Evolutionary conservation across 2,329 filamentous ascomycete species (phyloP), one percentile per base, ranked within the genome.

Genomic region (Xylaria sp.): DNA sequence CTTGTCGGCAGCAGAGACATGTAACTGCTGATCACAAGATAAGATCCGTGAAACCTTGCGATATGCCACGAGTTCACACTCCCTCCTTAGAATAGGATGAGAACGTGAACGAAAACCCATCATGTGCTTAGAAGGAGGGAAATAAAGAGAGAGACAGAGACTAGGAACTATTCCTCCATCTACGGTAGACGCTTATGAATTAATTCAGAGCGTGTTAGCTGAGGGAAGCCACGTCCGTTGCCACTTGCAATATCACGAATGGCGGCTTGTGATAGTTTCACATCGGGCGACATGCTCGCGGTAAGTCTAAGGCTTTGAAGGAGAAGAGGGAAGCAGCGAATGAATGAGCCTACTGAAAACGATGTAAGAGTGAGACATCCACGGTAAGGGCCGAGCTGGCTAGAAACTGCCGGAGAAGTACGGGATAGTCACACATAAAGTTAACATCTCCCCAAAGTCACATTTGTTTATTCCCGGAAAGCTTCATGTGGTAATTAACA

Each of bases 21-120:
- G 17, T 4, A 44, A 38, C 10, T 20, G 31, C 55, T 45, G 45
- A 31, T 39, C 53, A 39, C 31, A 27, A 66, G 58, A 66, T 62
- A 55, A 66, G 53, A 27, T 29, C 15, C n/a, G 3, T 36, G 38
- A 9, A 22, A 31, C 27, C 36, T 20, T 44, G 13, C 44, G 61
- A 63, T 51, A 36, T 51, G 36, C 38, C 44, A 50, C n/a, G 33
- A 27, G 36, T 31, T 22, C 15, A 17, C 17, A 1, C 38, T 56
- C 7, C 22, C 13, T 55, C 3, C 22, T 7, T 54, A 47, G 13
- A 29, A 13, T 20, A 9, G 2, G 9, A 22, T 22, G 27, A 55
- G 38, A 45, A 38, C 15, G 31, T 39, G 29, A 25, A 9, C n/a
- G 10, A 31, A 44, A 11, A 53, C 33, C 27, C 27, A 7, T 25